Conservation (phyloP, 805 yeast genomes). For the Yamadazyma paraphyllophila region DNA sequence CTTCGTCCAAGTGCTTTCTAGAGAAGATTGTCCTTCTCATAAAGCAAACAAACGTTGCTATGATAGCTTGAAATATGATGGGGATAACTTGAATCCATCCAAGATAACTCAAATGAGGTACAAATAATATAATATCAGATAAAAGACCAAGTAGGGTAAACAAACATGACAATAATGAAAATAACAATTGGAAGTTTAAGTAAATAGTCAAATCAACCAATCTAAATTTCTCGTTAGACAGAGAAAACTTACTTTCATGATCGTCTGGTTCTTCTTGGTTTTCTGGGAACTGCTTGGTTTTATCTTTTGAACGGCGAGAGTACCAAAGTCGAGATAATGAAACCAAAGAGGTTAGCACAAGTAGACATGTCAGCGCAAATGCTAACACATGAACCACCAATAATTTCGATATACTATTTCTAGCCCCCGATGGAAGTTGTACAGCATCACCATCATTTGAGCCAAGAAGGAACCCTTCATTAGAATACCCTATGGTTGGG, state of each 20-base stretch:
- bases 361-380: constrained; percentile 28
- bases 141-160: constrained; percentile 70
- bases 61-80: constrained; percentile 60
- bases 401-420: constrained; percentile 39
- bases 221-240: constrained; percentile 1
- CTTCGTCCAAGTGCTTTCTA: constrained; percentile 39
- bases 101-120: constrained; percentile 71
- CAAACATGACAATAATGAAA: constrained; percentile 68
- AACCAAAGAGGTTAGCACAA: not conserved
- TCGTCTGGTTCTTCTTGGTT: not conserved
- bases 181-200: constrained; percentile 51
- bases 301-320: not conserved
- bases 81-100: constrained; percentile 84
- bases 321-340: not conserved
- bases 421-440: constrained; percentile 39
- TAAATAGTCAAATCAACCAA: constrained; percentile 26
- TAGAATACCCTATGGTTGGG: constrained; percentile 38
- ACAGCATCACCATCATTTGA: constrained; percentile 17
- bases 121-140: constrained; percentile 77
- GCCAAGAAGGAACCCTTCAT: not conserved
- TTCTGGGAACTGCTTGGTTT: not conserved
- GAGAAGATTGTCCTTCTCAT: constrained; percentile 66
- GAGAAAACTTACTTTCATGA: not conserved
- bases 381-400: constrained; percentile 42
- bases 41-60: constrained; percentile 66